A percentile compares a stretch with the other conserved stretches of the same genome.
These are phyloP conservation scores for Alternaria rosae DNA, from an alignment of 2,329 filamentous ascomycete genomes.

Conservation along the genomic window DNA sequence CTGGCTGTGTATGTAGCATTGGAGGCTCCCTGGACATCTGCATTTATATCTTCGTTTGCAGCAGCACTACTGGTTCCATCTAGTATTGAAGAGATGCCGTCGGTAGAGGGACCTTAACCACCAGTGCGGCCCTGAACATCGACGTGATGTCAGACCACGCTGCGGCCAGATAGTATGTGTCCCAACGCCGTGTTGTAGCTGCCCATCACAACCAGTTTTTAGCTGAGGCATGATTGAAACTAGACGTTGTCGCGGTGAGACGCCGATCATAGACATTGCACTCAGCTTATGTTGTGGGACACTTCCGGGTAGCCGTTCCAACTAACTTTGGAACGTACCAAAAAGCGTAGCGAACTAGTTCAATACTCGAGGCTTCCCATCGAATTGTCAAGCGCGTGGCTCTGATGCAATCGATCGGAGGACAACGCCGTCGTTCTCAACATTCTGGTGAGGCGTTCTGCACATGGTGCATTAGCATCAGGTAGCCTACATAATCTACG, in stretches of 20 bases:
- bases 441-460: not conserved
- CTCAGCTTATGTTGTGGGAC: not conserved
- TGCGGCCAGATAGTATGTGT: not conserved
- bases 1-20: not conserved
- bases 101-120: not conserved
- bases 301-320: not conserved
- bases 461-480: slow-evolving; percentile 1
- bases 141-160: not conserved
- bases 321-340: not conserved
- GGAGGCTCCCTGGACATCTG: not conserved
- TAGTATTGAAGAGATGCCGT: not conserved
- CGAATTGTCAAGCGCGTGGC: not conserved
- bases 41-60: not conserved
- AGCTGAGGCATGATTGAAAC: not conserved
- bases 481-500: not conserved
- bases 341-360: not conserved
- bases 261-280: not conserved
- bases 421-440: not conserved
- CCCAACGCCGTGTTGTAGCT: not conserved
- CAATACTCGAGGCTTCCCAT: not conserved
- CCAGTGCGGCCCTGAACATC: not conserved
- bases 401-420: not conserved
- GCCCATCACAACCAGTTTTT: not conserved
- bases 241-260: not conserved
- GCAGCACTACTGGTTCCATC: not conserved